These are phyloP conservation scores for Cinchona pubescens DNA, from an alignment of 257 asterid species.

Conservation along the genomic window DNA sequence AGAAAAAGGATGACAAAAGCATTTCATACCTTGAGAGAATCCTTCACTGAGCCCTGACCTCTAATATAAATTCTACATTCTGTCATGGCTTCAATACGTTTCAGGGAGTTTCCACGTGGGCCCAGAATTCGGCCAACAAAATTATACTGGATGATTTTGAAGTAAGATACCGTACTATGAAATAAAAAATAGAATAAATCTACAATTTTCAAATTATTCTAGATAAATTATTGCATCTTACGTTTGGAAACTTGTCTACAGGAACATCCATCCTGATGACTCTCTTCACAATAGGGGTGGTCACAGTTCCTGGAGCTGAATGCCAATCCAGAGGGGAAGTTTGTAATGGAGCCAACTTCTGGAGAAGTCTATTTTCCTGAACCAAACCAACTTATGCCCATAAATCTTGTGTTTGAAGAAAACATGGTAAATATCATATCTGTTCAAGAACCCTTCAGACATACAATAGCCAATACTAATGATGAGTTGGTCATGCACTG, in stretches of 20 bases:
- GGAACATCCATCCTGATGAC: conserved; percentile 77
- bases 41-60: conserved; percentile 81
- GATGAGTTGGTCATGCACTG: background rate
- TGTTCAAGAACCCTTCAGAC: background rate
- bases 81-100: conserved; percentile 74
- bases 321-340: conserved; percentile 56
- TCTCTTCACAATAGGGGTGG: conserved; percentile 62
- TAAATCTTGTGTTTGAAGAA: conserved; percentile 11
- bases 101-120: conserved; percentile 81
- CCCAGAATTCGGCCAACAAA: conserved; percentile 83
- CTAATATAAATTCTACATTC: conserved; percentile 74
- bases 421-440: background rate
- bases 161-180: conserved; percentile 20
- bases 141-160: conserved; percentile 54
- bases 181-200: conserved; percentile 10
- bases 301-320: conserved; percentile 44
- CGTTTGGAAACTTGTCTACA: conserved; percentile 69
- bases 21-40: conserved; percentile 53
- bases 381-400: conserved; percentile 13
- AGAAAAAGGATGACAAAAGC: background rate
- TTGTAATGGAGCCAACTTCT: conserved; percentile 54
- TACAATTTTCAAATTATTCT: background rate
- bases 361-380: conserved; percentile 63
- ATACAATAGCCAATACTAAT: background rate
- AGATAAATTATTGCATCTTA: conserved; percentile 28